These are phyloP conservation scores for Zalerion maritima DNA, from an alignment of 495 filamentous ascomycete genomes.

Conservation along the genomic window DNA sequence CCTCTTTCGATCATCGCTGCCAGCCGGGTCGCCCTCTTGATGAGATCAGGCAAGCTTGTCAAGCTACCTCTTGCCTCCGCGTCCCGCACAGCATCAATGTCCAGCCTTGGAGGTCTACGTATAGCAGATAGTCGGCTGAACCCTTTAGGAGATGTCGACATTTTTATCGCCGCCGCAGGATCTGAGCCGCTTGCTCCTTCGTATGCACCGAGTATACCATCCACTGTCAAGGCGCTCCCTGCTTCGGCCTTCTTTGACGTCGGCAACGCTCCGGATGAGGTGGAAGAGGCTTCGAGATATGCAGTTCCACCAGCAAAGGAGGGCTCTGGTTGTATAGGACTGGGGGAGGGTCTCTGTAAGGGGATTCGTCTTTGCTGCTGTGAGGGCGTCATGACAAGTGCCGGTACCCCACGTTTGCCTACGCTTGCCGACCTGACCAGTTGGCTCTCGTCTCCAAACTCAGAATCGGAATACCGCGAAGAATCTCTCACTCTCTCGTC, in stretches of 20 bases:
- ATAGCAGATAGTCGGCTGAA: slow-evolving; percentile 35
- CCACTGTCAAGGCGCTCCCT: slow-evolving; percentile 16
- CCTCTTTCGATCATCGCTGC: slow-evolving; percentile 83
- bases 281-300: slow-evolving; percentile 27
- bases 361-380: slow-evolving; percentile 11
- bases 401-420: slow-evolving; percentile 57
- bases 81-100: slow-evolving; percentile 64
- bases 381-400: slow-evolving; percentile 44
- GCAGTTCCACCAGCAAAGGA: slow-evolving; percentile 24
- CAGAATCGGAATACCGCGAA: slow-evolving; percentile 28
- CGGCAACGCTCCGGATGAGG: slow-evolving; percentile 22
- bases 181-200: slow-evolving; percentile 27
- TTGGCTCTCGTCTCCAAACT: slow-evolving; percentile 43
- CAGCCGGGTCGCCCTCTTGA: slow-evolving; percentile 70
- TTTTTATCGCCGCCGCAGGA: slow-evolving; percentile 13
- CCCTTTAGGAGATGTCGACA: slow-evolving; percentile 18
- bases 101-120: slow-evolving; percentile 55
- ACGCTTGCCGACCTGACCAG: slow-evolving; percentile 68
- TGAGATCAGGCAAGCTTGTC: slow-evolving; percentile 84
- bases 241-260: slow-evolving; percentile 10
- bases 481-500: slow-evolving; percentile 34
- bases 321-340: slow-evolving; percentile 18
- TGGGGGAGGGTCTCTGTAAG: slow-evolving; percentile 16
- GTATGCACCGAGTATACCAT: slow-evolving; percentile 29
- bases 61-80: slow-evolving; percentile 74